phyloP scores from a whole-genome alignment of 1,139 yeast genomes.

The Saccharomyces pastorianus region DNA sequence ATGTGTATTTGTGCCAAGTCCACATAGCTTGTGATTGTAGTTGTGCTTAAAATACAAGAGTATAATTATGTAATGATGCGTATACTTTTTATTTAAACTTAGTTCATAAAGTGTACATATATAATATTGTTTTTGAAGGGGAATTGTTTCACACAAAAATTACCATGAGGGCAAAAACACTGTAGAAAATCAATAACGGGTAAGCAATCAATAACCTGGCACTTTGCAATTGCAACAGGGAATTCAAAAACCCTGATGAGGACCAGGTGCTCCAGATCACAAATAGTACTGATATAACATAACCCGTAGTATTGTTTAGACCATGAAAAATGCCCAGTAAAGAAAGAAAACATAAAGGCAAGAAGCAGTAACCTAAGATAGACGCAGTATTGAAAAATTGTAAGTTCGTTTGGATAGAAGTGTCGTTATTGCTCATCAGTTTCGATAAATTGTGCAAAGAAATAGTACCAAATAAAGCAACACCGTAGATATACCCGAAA shows the following conservation, averaged over 20 bases:
- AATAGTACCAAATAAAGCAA: slow-evolving; percentile 83
- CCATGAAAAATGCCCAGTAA: slow-evolving; percentile 61
- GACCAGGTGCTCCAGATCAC: slow-evolving; percentile 94
- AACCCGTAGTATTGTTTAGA: slow-evolving; percentile 70
- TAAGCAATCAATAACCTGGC: slow-evolving; percentile 89
- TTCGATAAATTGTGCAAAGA: slow-evolving; percentile 78
- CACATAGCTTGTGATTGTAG: too few relatives aligned
- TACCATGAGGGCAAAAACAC: slow-evolving; percentile 93
- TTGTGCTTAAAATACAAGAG: background rate
- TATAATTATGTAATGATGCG: slow-evolving; percentile 2
- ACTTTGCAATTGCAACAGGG: slow-evolving; percentile 72
- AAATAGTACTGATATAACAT: slow-evolving; percentile 56
- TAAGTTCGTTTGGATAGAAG: slow-evolving; percentile 20
- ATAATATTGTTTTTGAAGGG: background rate
- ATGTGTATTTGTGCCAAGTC: background rate
- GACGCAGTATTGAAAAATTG: slow-evolving; percentile 47
- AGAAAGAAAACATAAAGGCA: slow-evolving; percentile 79
- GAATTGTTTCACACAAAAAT: slow-evolving; percentile 54
- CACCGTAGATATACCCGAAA: slow-evolving; percentile 94
- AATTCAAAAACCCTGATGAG: slow-evolving; percentile 87
- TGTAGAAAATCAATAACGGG: slow-evolving; percentile 85
- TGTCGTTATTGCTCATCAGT: slow-evolving; percentile 47
- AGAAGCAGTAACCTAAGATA: slow-evolving; percentile 85
- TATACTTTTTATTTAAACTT: background rate
- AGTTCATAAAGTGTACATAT: background rate